Base-by-base conservation (phyloP, 2,329 filamentous ascomycete genomes). In the Cladosporium velox region DNA sequence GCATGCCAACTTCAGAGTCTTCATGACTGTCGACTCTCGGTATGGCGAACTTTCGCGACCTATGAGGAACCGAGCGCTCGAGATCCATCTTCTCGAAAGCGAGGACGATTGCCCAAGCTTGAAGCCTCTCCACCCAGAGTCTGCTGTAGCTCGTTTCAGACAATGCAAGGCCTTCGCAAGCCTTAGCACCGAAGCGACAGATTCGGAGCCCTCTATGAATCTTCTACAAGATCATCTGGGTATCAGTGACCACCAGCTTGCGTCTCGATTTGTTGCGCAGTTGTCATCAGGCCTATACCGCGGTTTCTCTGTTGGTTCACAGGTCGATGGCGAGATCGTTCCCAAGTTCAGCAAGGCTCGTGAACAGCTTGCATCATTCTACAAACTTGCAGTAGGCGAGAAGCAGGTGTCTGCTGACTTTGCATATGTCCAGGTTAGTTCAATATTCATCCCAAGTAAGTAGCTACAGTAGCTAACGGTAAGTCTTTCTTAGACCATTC, bases 21-120 rank as follows among this genome's bases (percentile, higher is more conserved):
- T 99, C 78, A 82, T 99, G 76, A 98, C 94, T 0, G 91, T 96
- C 82, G 94, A 99, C 77, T 89, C 95, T 55, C 88, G 90, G 59
- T 91, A 97, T 77, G 96, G 95, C 21, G 95, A 99, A 77, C 83
- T 99, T 10, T 99, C 95, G 3, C 87, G 95, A 69, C 95, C 95
- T 0, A 99, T 99, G 95, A 86, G 96, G 66, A 99, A 99, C 78
- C 88, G 95, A 77, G 93, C 93, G 59, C 85, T 97, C 30, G 96
- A 99, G 78, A 90, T 99, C 11, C 95, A 89, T 73, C 82, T 99
- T 2, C 41, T 65, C 24, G 64, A 65, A n/a, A 44, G 44, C 32
- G 58, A 54, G 14, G 32, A 21, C 8, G 11, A n/a, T 21, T 28
- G 58, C 15, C 54, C 62, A 18, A n/a, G 51, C 14, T 59, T 66